Evolutionary conservation across 2,329 filamentous ascomycete species (phyloP).

Genomic region (Ophiostoma ips): DNA sequence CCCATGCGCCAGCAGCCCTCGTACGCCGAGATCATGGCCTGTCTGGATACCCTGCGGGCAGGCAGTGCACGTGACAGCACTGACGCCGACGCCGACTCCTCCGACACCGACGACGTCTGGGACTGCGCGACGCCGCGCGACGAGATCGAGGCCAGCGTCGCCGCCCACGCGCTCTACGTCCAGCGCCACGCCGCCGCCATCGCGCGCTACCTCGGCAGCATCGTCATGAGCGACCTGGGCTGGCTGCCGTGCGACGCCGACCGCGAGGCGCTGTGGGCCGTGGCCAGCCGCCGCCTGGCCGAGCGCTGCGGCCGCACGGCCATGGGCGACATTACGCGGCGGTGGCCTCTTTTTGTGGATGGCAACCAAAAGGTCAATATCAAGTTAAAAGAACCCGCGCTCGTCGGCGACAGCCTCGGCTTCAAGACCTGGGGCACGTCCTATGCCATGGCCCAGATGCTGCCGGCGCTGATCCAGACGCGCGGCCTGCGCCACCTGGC

Average conservation of each 20-base stretch:
- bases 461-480: constrained; percentile 24
- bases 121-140: constrained; percentile 30
- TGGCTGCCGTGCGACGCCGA: constrained; percentile 57
- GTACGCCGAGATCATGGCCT: constrained; percentile 46
- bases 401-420: constrained; percentile 78
- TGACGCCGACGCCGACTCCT: background rate
- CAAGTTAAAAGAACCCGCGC: constrained; percentile 77
- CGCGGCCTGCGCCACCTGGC: constrained; percentile 1
- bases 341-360: constrained; percentile 35
- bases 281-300: constrained; percentile 65
- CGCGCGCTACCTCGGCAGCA: constrained; percentile 51
- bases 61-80: constrained; percentile 39
- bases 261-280: constrained; percentile 59
- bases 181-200: constrained; percentile 29
- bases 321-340: constrained; percentile 42
- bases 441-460: constrained; percentile 64
- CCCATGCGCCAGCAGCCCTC: constrained; percentile 67
- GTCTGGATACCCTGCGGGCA: constrained; percentile 52
- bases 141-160: constrained; percentile 28
- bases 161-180: constrained; percentile 28
- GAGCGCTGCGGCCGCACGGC: constrained; percentile 66
- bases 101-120: constrained; percentile 36
- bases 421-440: constrained; percentile 94
- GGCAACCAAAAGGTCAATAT: background rate
- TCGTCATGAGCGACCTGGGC: constrained; percentile 50